phyloP scores from a whole-genome alignment of 352 stramenopile genomes.

The Globisporangium cederbergense region DNA sequence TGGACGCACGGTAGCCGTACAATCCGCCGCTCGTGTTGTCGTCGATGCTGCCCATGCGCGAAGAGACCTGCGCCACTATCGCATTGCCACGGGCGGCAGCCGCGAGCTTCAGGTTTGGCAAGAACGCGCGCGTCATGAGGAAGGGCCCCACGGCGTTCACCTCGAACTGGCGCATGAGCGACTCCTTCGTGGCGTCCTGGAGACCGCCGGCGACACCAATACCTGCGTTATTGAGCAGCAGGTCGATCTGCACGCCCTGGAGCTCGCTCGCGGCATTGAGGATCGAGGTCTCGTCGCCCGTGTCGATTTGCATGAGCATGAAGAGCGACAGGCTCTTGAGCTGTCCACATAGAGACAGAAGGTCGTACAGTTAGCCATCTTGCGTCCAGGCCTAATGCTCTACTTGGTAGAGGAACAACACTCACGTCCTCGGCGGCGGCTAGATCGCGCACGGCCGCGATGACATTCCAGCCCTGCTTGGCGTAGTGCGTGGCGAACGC shows the following conservation, averaged over 20 bases:
- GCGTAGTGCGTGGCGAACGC: conserved; percentile 40
- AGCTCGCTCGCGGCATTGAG: conserved; percentile 14
- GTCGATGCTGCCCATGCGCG: conserved; percentile 22
- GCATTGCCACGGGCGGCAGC: conserved; percentile 11
- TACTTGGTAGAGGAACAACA: not conserved
- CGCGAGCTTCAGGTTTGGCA: conserved; percentile 23
- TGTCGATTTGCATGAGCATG: conserved; percentile 25
- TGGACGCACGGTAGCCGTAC: conserved; percentile 56
- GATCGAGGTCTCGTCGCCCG: conserved; percentile 23
- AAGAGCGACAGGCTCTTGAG: conserved; percentile 16
- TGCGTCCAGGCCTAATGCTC: not conserved
- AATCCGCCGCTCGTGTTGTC: conserved; percentile 16
- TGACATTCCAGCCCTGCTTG: conserved; percentile 47
- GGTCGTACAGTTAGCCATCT: not conserved
- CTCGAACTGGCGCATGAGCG: conserved; percentile 31
- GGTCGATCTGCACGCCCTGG: conserved; percentile 22
- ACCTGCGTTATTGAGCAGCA: conserved; percentile 45
- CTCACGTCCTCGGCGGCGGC: not conserved
- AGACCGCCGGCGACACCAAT: conserved; percentile 13
- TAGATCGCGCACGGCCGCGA: conserved; percentile 18
- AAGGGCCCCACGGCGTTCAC: conserved; percentile 13
- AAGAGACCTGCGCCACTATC: conserved; percentile 24
- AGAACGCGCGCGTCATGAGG: conserved; percentile 28
- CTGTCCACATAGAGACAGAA: not conserved
- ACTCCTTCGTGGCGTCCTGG: conserved; percentile 15